Base-by-base conservation (phyloP, 352 stramenopile genomes). In the Globisporangium nagaii region DNA sequence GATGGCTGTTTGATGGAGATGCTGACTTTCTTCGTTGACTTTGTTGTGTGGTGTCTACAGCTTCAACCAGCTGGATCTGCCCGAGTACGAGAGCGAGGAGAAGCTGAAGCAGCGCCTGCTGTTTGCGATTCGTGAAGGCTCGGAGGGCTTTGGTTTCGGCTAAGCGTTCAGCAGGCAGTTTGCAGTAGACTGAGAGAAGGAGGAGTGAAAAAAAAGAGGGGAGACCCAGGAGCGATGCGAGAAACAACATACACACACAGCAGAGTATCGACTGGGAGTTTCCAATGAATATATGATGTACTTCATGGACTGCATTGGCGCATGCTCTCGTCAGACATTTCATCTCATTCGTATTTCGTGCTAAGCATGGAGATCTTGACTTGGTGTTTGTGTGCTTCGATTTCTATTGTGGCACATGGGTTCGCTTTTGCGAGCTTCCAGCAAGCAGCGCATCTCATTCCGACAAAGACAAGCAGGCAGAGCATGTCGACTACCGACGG, bases 51-150 rank as follows among this genome's bases (percentile, higher is more conserved):
- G n/a, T 32, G 13, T 42, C 28, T 62, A 44, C 60, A 95, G 85
- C 75, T 99, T 99, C 68, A 99, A 99, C 71, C 93, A 98, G 53
- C 75, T 99, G 36, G 97, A 99, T 73, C 74, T 99, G 27, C 98
- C 98, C 17, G 88, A 97, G 57, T 99, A 99, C 75, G 89, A 93
- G 40, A 98, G 76, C 62, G 92, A 99, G 64, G 96, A 99, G 39
- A 96, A 98, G 73, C 79, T 99, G 61, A 95, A 93, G 66, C 93
- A 98, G 62, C 97, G 98, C 59, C 66, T 99, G 24, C 57, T 99
- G 22, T 89, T 98, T 47, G 96, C 97, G 2, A 99, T 99, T 40
- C 96, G 93, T 24, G 97, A 99, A 85, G 97, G 97, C 55, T 92
- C 88, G 35, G 93, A 98, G 53, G 96, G 93, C 9, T 99, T 99